Evolutionary conservation across 2,329 filamentous ascomycete species (phyloP), one percentile per base, ranked within the genome.

Genomic region (Cladosporium oxysporum): DNA sequence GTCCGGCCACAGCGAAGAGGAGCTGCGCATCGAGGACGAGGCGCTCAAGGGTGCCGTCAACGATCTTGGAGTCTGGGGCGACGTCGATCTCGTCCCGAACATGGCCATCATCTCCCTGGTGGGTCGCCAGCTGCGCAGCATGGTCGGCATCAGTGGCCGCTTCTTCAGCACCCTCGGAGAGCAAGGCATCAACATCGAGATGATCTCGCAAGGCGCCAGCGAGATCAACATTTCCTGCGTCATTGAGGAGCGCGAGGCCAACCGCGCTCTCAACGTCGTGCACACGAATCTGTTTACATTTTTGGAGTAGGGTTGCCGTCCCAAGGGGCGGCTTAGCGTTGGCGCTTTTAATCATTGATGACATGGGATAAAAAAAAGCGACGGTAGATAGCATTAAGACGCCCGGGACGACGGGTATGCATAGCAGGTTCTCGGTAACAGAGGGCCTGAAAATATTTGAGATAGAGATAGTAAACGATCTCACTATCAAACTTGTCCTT

Each of bases 151-250:
- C 69, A 91, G 91, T 8, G 95, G 95, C 31, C 89, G 87, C 72
- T 98, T 99, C 91, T 98, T 99, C 79, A 92, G 91, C 58, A 96
- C 93, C 1, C 83, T 99, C 21, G 95, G 95, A 52, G 91, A 97
- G 76, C 91, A 97, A 77, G 91, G 91, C 73, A 89, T 99, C 76
- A 99, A 99, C 77, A 92, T 99, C 72, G 95, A 99, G 81, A 99
- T 99, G 95, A 99, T 99, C 71, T 97, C 92, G 28, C 95, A 99
- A 82, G 95, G 95, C 74, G 95, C 95, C 29, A 97, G 93, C 77
- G 95, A 99, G 83, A 99, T 99, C 80, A 99, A 98, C 79, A 99
- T 99, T 67, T 97, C 93, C 12, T 99, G 95, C 76, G 95, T 99
- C 55, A 96, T 99, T 76, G 92, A 96, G 74, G 92, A 92, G 71